Conservation (phyloP, 139 green algal genomes). For the Picochlorum sp. region DNA sequence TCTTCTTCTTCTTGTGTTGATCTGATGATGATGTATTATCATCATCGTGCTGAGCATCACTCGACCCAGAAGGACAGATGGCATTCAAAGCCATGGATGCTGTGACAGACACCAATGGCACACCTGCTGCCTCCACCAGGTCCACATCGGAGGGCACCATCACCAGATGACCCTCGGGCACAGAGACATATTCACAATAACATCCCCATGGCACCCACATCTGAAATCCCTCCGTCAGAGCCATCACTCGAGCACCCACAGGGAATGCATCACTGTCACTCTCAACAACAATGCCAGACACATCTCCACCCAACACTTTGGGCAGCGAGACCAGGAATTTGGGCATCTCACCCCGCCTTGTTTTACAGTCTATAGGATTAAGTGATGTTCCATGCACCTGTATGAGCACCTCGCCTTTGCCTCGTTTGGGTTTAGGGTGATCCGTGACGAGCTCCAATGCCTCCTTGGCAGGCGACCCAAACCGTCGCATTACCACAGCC, state of each 20-base stretch:
- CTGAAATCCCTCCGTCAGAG: conserved; percentile 1
- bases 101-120: conserved; percentile 29
- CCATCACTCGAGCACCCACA: conserved; percentile 4
- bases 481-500: not conserved
- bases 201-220: not conserved
- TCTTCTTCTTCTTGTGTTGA: conserved; percentile 15
- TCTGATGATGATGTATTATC: too few relatives aligned
- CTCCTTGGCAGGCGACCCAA: not conserved
- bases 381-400: not conserved
- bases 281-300: conserved; percentile 6
- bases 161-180: conserved; percentile 2
- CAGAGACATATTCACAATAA: conserved; percentile 2
- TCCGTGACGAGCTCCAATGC: not conserved
- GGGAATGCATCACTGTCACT: conserved; percentile 2
- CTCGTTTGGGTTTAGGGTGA: not conserved
- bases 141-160: conserved; percentile 11
- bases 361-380: conserved; percentile 13
- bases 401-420: not conserved
- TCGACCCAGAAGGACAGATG: not conserved
- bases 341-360: conserved; percentile 7
- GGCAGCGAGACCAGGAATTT: conserved; percentile 7
- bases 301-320: conserved; percentile 9
- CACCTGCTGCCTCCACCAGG: conserved; percentile 20
- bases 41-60: not conserved
- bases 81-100: conserved; percentile 34